Evolutionary conservation across 352 stramenopile species (phyloP).

Genomic region (Phytophthora kernoviae): DNA sequence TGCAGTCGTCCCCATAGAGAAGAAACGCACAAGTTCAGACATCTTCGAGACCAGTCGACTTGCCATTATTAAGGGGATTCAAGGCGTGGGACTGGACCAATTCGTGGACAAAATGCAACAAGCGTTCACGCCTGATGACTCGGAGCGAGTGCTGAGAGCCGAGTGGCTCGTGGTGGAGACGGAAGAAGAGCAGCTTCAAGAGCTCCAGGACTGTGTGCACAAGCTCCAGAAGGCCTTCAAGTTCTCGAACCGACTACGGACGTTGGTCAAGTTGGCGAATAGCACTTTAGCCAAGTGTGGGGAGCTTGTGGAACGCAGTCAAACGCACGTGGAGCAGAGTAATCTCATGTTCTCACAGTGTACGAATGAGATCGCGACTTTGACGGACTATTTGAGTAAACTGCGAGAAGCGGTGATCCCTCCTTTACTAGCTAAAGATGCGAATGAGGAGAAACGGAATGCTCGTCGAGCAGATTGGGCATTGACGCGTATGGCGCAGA

Average conservation of each 20-base stretch:
- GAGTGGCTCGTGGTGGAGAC: slow-evolving; percentile 85
- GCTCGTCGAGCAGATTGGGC: slow-evolving; percentile 79
- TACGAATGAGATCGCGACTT: slow-evolving; percentile 74
- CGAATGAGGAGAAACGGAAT: slow-evolving; percentile 73
- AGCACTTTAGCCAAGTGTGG: slow-evolving; percentile 72
- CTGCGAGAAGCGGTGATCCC: slow-evolving; percentile 71
- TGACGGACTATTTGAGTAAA: slow-evolving; percentile 82
- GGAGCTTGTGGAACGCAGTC: slow-evolving; percentile 71
- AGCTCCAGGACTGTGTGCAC: slow-evolving; percentile 64
- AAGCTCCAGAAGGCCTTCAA: slow-evolving; percentile 83
- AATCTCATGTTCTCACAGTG: slow-evolving; percentile 86
- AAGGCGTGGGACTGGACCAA: slow-evolving; percentile 47
- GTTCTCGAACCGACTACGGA: slow-evolving; percentile 72
- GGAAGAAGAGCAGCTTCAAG: slow-evolving; percentile 71
- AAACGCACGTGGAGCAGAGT: slow-evolving; percentile 73
- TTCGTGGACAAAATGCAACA: slow-evolving; percentile 75
- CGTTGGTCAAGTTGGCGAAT: slow-evolving; percentile 72
- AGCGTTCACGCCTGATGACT: slow-evolving; percentile 71
- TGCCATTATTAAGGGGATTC: slow-evolving; percentile 63
- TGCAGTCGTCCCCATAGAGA: slow-evolving; percentile 2
- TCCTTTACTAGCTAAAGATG: slow-evolving; percentile 53
- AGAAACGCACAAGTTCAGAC: slow-evolving; percentile 40
- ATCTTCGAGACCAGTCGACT: slow-evolving; percentile 62
- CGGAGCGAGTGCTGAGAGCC: slow-evolving; percentile 63
- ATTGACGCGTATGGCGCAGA: slow-evolving; percentile 74